phyloP scores from a whole-genome alignment of 805 yeast species.

The Ogataea minuta region DNA sequence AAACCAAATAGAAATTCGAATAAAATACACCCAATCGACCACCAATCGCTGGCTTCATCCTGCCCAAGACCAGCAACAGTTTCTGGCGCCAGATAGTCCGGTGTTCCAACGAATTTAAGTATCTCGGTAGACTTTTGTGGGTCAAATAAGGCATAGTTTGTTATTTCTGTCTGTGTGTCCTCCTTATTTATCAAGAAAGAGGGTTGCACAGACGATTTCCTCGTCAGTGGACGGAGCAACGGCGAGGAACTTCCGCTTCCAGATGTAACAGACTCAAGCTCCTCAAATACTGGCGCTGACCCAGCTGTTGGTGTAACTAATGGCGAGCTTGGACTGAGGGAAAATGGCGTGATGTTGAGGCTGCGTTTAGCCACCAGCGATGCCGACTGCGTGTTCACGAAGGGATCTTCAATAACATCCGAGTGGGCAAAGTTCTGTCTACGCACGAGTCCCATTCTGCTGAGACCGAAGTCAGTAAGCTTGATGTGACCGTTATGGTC shows the following conservation, averaged over 20 bases:
- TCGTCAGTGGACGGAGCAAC: slow-evolving; percentile 43
- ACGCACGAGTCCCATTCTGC: slow-evolving; percentile 82
- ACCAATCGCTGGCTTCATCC: slow-evolving; percentile 91
- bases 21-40: slow-evolving; percentile 95
- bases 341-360: slow-evolving; percentile 27
- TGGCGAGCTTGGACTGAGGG: slow-evolving; percentile 28
- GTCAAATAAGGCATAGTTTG: slow-evolving; percentile 67
- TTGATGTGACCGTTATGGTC: slow-evolving; percentile 87
- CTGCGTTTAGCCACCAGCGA: slow-evolving; percentile 16
- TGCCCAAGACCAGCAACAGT: slow-evolving; percentile 84
- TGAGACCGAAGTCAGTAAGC: slow-evolving; percentile 91
- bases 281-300: slow-evolving; percentile 18
- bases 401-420: slow-evolving; percentile 22
- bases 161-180: slow-evolving; percentile 33
- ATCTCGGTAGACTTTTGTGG: slow-evolving; percentile 50
- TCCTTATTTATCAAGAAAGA: slow-evolving; percentile 55
- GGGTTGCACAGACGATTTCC: slow-evolving; percentile 52
- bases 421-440: slow-evolving; percentile 52
- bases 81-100: slow-evolving; percentile 97
- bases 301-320: slow-evolving; percentile 21
- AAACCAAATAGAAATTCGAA: slow-evolving; percentile 90
- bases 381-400: slow-evolving; percentile 15
- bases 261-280: slow-evolving; percentile 19
- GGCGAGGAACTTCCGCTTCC: slow-evolving; percentile 47
- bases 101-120: slow-evolving; percentile 88